Evolutionary conservation across 2,329 filamentous ascomycete genomes (phyloP), one percentile per base, ranked within the genome.

Genomic region (Microascus cirrosus): DNA sequence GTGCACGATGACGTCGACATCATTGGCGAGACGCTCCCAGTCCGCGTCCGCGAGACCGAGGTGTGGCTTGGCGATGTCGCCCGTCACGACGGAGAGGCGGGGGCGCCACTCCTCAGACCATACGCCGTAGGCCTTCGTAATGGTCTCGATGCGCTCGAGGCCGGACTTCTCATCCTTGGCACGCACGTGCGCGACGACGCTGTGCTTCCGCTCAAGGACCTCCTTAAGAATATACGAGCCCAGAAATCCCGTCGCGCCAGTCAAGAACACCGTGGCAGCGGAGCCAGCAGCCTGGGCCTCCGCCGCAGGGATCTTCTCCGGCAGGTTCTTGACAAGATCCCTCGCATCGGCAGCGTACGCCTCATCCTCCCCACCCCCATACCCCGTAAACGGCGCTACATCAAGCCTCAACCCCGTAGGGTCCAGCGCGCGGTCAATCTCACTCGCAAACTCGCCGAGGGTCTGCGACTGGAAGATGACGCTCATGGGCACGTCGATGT

Each of bases 241-340:
- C 22, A 96, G 72, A 76, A 96, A 96, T 7, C 90, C 90, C 25
- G 90, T 96, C 3, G 89, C 90, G 51, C 93, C 91, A 2, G 92
- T 96, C 5, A 96, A 73, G 70, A 96, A 88, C 12, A 94, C 78
- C 0, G 86, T 90, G 60, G 70, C 59, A 59, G 70, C 60, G 61
- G 70, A 64, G 13, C 48, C 48, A 13, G 69, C 62, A 11, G 66
- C 54, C 36, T 62, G 60, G 24, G 66, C 55, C 11, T 66, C 65
- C 1, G 66, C 67, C 2, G 63, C 61, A 53, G 67, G 68, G 56
- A 69, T 70, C 5, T 64, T 65, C 13, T 59, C 62, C 1, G 83
- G 79, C 13, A 89, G 71, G 36, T 76, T 67, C 34, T 72, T 66
- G 15, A 74, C 67, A 12, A 85, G 71, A 55, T 80, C 73, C 42